Percentiles rank a stretch among this genome's conserved stretches.
Evolutionary conservation across 2,329 filamentous ascomycete species (phyloP).

Genomic region (Penicillium sp.): DNA sequence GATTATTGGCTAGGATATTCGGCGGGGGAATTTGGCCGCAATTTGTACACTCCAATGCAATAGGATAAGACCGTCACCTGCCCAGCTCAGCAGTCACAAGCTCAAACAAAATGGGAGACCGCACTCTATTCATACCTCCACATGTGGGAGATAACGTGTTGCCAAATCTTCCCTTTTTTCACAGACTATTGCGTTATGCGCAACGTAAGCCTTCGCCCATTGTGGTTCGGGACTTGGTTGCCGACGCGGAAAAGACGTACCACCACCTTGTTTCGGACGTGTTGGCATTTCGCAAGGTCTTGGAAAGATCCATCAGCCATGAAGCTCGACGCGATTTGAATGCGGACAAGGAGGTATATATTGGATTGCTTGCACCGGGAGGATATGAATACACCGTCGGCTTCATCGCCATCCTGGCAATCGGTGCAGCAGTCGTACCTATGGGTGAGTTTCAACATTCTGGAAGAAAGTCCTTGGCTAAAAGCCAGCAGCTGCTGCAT

Average conservation of each 20-base stretch:
- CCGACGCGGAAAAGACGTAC: constrained; percentile 26
- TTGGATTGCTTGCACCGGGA: constrained; percentile 28
- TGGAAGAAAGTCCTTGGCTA: not conserved
- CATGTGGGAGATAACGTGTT: constrained; percentile 25
- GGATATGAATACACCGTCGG: constrained; percentile 34
- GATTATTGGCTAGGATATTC: not conserved
- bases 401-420: constrained; percentile 27
- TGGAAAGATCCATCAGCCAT: constrained; percentile 12
- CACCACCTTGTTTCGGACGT: constrained; percentile 29
- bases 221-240: constrained; percentile 29
- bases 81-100: too few relatives aligned
- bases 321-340: constrained; percentile 18
- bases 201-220: constrained; percentile 18
- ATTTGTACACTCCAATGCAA: not conserved
- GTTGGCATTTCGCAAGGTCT: constrained; percentile 21
- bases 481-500: constrained; percentile 14
- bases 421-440: constrained; percentile 30
- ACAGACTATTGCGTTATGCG: constrained; percentile 26
- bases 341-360: constrained; percentile 26
- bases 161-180: constrained; percentile 28
- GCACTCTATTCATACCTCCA: constrained; percentile 22
- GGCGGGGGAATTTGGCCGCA: not conserved
- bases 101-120: constrained; percentile 14
- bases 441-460: constrained; percentile 19
- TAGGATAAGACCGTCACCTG: not conserved